phyloP scores from a whole-genome alignment of 352 stramenopile species.

The Pseudoperonospora humuli region DNA sequence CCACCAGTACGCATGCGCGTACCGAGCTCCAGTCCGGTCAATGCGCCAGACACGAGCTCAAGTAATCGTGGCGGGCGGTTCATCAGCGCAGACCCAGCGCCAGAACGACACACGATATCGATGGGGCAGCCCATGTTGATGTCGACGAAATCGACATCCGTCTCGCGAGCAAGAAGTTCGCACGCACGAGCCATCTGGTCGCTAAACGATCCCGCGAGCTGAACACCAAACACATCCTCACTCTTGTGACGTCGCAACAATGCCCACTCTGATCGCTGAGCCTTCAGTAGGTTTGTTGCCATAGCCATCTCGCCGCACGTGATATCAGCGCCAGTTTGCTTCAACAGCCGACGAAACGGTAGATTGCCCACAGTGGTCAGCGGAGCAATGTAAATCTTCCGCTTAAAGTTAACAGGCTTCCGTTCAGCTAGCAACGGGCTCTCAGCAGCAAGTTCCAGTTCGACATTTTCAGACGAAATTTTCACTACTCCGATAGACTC shows the following conservation, averaged over 20 bases:
- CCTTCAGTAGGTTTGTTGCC: slow-evolving; percentile 91
- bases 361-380: slow-evolving; percentile 99
- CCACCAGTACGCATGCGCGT: slow-evolving; percentile 24
- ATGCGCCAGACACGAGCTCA: slow-evolving; percentile 84
- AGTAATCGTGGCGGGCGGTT: slow-evolving; percentile 84
- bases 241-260: slow-evolving; percentile 93
- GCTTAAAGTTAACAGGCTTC: slow-evolving; percentile 94
- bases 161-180: slow-evolving; percentile 91
- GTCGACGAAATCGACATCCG: slow-evolving; percentile 97
- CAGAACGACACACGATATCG: slow-evolving; percentile 88
- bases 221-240: slow-evolving; percentile 98
- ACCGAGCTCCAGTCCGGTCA: slow-evolving; percentile 76
- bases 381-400: slow-evolving; percentile 98
- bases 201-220: slow-evolving; percentile 89
- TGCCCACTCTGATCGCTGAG: slow-evolving; percentile 94
- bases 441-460: slow-evolving; percentile 32
- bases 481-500: not conserved
- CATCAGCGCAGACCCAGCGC: slow-evolving; percentile 93
- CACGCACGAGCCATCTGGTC: slow-evolving; percentile 91
- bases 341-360: slow-evolving; percentile 96
- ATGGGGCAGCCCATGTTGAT: slow-evolving; percentile 99
- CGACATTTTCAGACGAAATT: slow-evolving; percentile 1
- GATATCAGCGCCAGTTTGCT: slow-evolving; percentile 97
- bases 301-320: slow-evolving; percentile 99
- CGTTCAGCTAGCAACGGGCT: slow-evolving; percentile 54